Percentiles rank a stretch among this genome's conserved stretches.
phyloP scores from a whole-genome alignment of 805 yeast genomes.

The Suhomyces xylopsoci region DNA sequence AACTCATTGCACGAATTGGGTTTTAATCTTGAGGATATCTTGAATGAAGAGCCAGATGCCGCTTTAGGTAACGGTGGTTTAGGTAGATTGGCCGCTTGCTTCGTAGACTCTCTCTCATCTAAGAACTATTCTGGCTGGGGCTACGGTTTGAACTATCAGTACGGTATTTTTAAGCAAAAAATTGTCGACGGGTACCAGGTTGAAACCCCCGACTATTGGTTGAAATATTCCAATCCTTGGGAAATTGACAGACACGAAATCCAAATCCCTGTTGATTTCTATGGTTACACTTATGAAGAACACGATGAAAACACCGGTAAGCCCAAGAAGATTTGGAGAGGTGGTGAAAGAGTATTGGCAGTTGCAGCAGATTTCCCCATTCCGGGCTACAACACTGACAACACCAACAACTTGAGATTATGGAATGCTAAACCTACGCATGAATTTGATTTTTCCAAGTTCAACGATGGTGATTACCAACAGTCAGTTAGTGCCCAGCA shows the following conservation, averaged over 20 bases:
- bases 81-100: slow-evolving; percentile 93
- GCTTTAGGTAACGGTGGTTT: slow-evolving; percentile 94
- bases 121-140: slow-evolving; percentile 95
- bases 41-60: slow-evolving; percentile 88
- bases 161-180: slow-evolving; percentile 88
- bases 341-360: slow-evolving; percentile 87
- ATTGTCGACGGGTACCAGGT: slow-evolving; percentile 92
- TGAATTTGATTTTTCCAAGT: slow-evolving; percentile 87
- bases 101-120: slow-evolving; percentile 82
- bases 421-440: slow-evolving; percentile 90
- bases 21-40: slow-evolving; percentile 79
- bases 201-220: slow-evolving; percentile 93
- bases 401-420: slow-evolving; percentile 83
- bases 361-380: slow-evolving; percentile 89
- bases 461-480: slow-evolving; percentile 86
- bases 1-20: slow-evolving; percentile 62
- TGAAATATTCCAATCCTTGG: slow-evolving; percentile 88
- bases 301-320: slow-evolving; percentile 53
- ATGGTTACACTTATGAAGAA: slow-evolving; percentile 69
- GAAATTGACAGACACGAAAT: slow-evolving; percentile 85
- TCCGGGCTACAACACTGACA: slow-evolving; percentile 81
- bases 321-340: slow-evolving; percentile 68
- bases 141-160: slow-evolving; percentile 87
- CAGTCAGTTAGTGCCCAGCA: slow-evolving; percentile 83
- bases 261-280: slow-evolving; percentile 85